phyloP scores from a whole-genome alignment of 345 rosid genomes.

The Populus tremula region DNA sequence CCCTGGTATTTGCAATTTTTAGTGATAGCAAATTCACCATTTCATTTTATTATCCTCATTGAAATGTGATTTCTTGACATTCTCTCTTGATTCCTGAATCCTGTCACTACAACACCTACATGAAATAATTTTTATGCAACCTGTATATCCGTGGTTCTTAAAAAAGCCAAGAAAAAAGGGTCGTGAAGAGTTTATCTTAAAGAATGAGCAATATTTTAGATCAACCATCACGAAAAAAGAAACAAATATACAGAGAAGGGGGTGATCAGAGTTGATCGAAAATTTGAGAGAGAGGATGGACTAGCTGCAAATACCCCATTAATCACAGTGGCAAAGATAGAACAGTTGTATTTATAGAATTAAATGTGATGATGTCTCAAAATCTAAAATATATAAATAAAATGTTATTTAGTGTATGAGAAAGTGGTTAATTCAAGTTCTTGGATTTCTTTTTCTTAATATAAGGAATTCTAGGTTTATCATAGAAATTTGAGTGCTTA shows the following conservation, averaged over 20 bases:
- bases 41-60: background rate
- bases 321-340: background rate
- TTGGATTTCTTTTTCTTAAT: no score
- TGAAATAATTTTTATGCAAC: background rate
- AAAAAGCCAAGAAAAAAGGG: background rate
- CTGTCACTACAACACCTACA: background rate
- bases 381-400: no score
- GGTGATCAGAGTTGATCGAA: background rate
- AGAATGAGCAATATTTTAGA: background rate
- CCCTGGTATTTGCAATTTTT: no score
- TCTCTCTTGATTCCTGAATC: background rate
- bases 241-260: background rate
- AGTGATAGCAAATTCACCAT: background rate
- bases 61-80: background rate
- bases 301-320: background rate
- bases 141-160: no score
- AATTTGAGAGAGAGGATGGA: background rate
- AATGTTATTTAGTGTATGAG: no score
- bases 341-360: background rate
- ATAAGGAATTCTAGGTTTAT: no score
- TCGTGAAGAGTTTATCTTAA: background rate
- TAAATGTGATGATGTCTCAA: no score
- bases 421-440: no score
- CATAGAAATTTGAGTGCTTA: fast-evolving
- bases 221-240: background rate